Evolutionary conservation across 352 stramenopile genomes (phyloP), one percentile per base, ranked within the genome.

Genomic region (Phytophthora vignae): DNA sequence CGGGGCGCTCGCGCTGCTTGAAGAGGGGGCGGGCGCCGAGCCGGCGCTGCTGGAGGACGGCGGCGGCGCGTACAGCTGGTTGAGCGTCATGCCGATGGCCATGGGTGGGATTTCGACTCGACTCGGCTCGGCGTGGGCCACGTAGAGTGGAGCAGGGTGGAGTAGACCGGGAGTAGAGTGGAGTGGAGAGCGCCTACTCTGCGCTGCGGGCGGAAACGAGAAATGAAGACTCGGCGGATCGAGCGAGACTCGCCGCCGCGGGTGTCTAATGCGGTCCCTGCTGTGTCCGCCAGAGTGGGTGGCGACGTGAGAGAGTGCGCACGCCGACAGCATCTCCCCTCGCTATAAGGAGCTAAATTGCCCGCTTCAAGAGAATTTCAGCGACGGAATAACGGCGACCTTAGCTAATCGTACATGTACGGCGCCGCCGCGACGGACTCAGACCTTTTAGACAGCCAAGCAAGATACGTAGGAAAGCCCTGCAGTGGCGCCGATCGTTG

Each of bases 21-120:
- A 40, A 12, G 54, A 42, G 27, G 56, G 4, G 25, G 25, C 25
- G 25, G 25, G 33, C 31, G 52, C 52, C n/a, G 70, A 57, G 44
- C 44, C 57, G 52, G 55, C 44, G 57, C 62, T 40, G 49, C 19
- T 64, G 36, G 69, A 68, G 38, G 74, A 74, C 22, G 78, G 61
- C 46, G 77, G 68, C 42, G 77, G 80, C 12, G 83, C 77, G 70
- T 93, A 92, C 60, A 92, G 78, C 60, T 93, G 85, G 58, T 91
- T 86, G 42, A 93, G 78, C 21, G 85, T 92, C 85, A 92, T 93
- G 33, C 86, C 83, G 48, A 82, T 78, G 36, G 82, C 80, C 82
- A 90, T 90, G 29, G 50, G 56, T 68, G 48, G 67, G 59, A 71
- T 64, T 40, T 33, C 29, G 29, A 33, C 25, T 29, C 33, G 33